These are phyloP conservation scores for Pichia gijzeniarum DNA, from an alignment of 805 yeast species.

Conservation along the genomic window DNA sequence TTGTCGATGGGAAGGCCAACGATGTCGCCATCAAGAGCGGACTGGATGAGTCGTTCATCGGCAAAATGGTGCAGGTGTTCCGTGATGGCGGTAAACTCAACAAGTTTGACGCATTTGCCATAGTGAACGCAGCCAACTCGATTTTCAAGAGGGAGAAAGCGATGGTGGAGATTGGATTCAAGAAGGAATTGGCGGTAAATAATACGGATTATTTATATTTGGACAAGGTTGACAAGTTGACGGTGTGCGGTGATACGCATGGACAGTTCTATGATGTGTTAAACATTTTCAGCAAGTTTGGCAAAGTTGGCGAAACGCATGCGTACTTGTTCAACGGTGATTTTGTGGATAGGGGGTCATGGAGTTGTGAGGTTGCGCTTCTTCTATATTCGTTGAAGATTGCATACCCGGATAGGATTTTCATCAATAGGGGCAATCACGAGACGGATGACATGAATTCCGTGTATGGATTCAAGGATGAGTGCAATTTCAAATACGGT, in stretches of 20 bases:
- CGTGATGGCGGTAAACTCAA: constrained; percentile 68
- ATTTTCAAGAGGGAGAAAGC: constrained; percentile 62
- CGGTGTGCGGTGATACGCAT: constrained; percentile 96
- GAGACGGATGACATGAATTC: constrained; percentile 96
- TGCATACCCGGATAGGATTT: constrained; percentile 62
- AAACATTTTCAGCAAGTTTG: constrained; percentile 69
- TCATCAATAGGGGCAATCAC: constrained; percentile 90
- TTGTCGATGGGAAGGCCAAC: constrained; percentile 27
- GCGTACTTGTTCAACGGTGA: constrained; percentile 91
- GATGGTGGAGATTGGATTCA: constrained; percentile 58
- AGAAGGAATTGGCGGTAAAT: constrained; percentile 28
- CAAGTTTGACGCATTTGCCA: constrained; percentile 76
- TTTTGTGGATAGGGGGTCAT: constrained; percentile 95
- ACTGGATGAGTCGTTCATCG: constrained; percentile 49
- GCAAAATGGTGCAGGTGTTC: constrained; percentile 63
- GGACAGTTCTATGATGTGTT: constrained; percentile 92
- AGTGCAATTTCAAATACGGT: constrained; percentile 84
- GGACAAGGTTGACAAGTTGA: constrained; percentile 42
- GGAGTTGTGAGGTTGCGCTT: constrained; percentile 96
- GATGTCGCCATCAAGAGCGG: constrained; percentile 28
- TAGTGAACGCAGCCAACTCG: constrained; percentile 64
- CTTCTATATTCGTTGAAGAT: constrained; percentile 71
- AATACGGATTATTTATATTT: constrained; percentile 29
- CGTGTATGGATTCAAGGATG: constrained; percentile 94
- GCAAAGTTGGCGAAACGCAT: constrained; percentile 60